These are phyloP conservation scores for Termitomyces sp. DNA, from an alignment of 768 basidiomycete genomes.

Conservation along the genomic window DNA sequence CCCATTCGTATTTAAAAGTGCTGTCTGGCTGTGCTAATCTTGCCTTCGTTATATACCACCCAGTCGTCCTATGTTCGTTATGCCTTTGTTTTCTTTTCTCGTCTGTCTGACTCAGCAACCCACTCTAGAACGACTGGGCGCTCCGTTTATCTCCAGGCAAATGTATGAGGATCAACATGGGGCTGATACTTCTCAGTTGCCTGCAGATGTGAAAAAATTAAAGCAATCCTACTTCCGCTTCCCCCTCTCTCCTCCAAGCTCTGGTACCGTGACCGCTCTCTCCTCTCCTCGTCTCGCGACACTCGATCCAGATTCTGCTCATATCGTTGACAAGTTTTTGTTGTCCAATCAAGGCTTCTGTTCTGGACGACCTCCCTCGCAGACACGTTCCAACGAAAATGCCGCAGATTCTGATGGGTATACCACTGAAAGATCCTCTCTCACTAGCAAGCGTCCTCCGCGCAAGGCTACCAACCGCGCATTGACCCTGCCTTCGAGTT, in stretches of 20 bases:
- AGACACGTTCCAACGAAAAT: constrained; percentile 22
- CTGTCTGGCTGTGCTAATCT: not conserved
- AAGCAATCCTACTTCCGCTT: constrained; percentile 29
- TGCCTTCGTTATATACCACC: not conserved
- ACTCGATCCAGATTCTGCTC: constrained; percentile 19
- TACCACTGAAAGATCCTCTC: constrained; percentile 35
- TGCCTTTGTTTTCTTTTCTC: constrained; percentile 19
- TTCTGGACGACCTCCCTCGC: constrained; percentile 21
- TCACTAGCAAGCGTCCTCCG: constrained; percentile 18
- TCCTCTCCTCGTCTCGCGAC: constrained; percentile 30
- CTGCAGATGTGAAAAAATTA: constrained; percentile 14
- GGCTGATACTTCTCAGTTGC: constrained; percentile 2
- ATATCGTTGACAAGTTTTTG: constrained; percentile 16
- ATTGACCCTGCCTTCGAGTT: constrained; percentile 29
- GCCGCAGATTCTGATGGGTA: constrained; percentile 40
- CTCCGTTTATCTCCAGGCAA: constrained; percentile 11
- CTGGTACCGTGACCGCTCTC: constrained; percentile 32
- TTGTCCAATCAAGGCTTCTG: constrained; percentile 12
- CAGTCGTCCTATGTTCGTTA: not conserved
- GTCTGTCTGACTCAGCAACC: constrained; percentile 9
- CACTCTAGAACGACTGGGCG: not conserved
- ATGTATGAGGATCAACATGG: constrained; percentile 14
- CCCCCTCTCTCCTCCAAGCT: constrained; percentile 43
- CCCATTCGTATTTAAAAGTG: not conserved
- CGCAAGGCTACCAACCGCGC: constrained; percentile 29